Base-by-base conservation (phyloP, 305 asterid genomes). In the Caryopteris hybrid region DNA sequence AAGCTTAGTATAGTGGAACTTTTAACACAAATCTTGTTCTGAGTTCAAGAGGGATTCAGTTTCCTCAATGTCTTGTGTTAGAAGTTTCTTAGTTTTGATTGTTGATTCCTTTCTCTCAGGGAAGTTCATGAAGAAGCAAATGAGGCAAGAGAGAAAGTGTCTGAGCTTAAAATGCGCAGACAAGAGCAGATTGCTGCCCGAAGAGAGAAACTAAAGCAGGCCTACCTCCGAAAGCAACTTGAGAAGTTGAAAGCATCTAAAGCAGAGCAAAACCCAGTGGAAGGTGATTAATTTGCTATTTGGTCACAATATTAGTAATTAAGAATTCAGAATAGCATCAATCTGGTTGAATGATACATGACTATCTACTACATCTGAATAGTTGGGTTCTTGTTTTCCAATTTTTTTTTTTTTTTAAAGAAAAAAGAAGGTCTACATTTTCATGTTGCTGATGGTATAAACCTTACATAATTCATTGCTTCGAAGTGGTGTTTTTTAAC, bases 91-190 rank as follows among this genome's bases (percentile, higher is more conserved):
- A 58, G 36, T 43, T 47, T 43, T 47, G 14, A 12, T 31, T 8
- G 2, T 53, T 64, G 27, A 18, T 61, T 72, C 56, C 47, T 36
- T 36, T 73, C n/a, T 31, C 72, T 74, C 88, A 92, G 92, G 98
- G 97, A 92, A 80, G 90, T 92, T 81, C 97, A 92, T 58, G 88
- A 90, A 78, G 97, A 92, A 81, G 97, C 85, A 73, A 90, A 74
- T 72, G 73, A 88, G 72, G 98, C 95, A 36, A 84, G 97, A 83
- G 97, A 90, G 79, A 86, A 88, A 64, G 89, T 76, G 46, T 86
- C 96, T 4, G 96, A 90, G 58, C 81, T 88, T 43, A 92, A 92
- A 81, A 59, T 79, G 67, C 86, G 95, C 60, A 85, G 96, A 78
- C 90, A 90, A 79, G 97, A 88, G 70, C 95, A 90, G 76, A 83